Base-by-base conservation (phyloP, 805 yeast genomes). In the Clavispora asparagi region DNA sequence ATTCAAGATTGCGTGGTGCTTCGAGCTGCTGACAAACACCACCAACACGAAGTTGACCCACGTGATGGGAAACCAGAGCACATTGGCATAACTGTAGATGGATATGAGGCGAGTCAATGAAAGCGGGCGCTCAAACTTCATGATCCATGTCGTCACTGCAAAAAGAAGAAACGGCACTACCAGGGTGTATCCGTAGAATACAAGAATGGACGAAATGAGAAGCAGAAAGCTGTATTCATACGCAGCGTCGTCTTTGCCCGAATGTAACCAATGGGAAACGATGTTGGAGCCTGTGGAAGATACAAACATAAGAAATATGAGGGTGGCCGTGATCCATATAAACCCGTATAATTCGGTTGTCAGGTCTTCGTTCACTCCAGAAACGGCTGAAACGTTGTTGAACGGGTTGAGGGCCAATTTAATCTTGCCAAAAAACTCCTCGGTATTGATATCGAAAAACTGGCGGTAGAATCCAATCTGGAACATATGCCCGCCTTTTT, bases 321-420 rank as follows among this genome's bases (percentile, higher is more conserved):
- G 78, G 0, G 96, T 85, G 0, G 90, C 89, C 11, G 92, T 86
- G 39, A 91, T 82, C 98, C 98, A 91, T 16, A 89, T 70, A 7
- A 95, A 85, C 0, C 97, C 97, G 62, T 89, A 92, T 44, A 91
- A 67, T 58, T 91, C 98, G 1, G 67, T 60, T 9, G 52, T 48
- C 13, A 73, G 71, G 35, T 73, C 73, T 13, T 63, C 59, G 19
- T 45, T 30, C 33, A 47, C 49, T 3, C 44, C 27, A 1, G 44
- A 38, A 2, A 44, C 55, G 12, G 52, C 58, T 17, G 61, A 57
- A 1, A 59, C 47, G 13, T 57, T 50, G 53, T 65, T 57, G 36
- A 74, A 53, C 14, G 91, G 86, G 54, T 85, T 83, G 36, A 83
- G 52, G 0, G 90, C 80, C 46, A 71, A 60, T 23, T 70, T 59